These are phyloP conservation scores for Parafenestella ontariensis DNA, from an alignment of 2,329 filamentous ascomycete species.

Conservation along the genomic window DNA sequence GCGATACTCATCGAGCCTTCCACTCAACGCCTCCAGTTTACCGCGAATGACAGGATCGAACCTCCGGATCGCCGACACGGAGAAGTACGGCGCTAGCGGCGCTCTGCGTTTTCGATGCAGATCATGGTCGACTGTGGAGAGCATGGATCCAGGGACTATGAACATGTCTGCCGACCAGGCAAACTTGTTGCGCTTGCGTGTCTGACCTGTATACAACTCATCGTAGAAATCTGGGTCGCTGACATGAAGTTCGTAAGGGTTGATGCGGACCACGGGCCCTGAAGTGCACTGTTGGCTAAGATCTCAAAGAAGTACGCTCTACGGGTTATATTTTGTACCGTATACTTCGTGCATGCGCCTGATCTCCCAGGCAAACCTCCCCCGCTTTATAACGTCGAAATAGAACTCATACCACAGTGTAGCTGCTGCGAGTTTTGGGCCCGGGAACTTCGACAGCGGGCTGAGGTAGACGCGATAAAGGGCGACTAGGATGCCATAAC, in stretches of 20 bases:
- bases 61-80: neutral
- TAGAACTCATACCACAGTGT: conserved; percentile 37
- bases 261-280: neutral
- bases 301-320: neutral
- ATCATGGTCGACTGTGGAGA: neutral
- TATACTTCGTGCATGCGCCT: conserved; percentile 40
- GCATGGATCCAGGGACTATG: neutral
- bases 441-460: conserved; percentile 32
- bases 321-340: conserved; percentile 20
- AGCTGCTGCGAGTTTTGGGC: conserved; percentile 30
- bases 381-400: conserved; percentile 27
- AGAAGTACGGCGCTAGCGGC: neutral
- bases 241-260: neutral
- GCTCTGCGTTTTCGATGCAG: neutral
- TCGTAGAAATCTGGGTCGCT: neutral
- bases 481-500: too few species aligned
- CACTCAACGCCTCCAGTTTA: neutral
- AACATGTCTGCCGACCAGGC: neutral
- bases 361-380: conserved; percentile 36
- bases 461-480: too few species aligned
- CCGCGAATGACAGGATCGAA: neutral
- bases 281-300: neutral
- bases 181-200: neutral
- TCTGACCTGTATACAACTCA: neutral
- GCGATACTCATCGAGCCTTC: neutral